A percentile compares a stretch with the other conserved stretches of the same genome.
Conservation (phyloP, 2,329 filamentous ascomycete genomes). For the Helminthosporium solani region DNA sequence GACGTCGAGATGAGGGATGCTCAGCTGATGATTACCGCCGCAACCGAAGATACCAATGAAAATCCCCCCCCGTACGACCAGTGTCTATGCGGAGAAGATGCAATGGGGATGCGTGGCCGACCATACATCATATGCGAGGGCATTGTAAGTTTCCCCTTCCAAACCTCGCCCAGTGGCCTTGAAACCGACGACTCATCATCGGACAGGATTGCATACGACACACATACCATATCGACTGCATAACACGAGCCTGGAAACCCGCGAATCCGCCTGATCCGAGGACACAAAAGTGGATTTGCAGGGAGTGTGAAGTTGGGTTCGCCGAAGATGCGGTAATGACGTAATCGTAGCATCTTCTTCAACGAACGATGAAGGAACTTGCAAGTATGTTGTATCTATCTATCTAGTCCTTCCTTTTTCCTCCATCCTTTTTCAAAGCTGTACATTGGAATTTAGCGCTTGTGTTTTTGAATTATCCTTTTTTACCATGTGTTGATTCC, state of each 20-base stretch:
- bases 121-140: slow-evolving; percentile 16
- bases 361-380: too few species aligned
- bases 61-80: slow-evolving; percentile 11
- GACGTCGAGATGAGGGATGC: slow-evolving; percentile 9
- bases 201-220: slow-evolving; percentile 22
- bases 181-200: background rate
- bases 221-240: slow-evolving; percentile 23
- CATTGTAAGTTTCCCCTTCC: slow-evolving; percentile 17
- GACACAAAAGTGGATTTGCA: background rate
- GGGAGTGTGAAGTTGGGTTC: background rate
- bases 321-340: background rate
- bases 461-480: too few species aligned
- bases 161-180: too few species aligned
- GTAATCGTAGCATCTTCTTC: too few species aligned
- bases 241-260: slow-evolving; percentile 9
- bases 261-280: background rate
- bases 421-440: too few species aligned
- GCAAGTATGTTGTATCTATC: too few species aligned
- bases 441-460: too few species aligned
- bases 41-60: slow-evolving; percentile 3
- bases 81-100: slow-evolving; percentile 24
- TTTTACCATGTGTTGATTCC: too few species aligned
- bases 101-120: slow-evolving; percentile 5
- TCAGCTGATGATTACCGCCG: background rate
- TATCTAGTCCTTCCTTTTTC: too few species aligned